A percentile compares a stretch with the other conserved stretches of the same genome.
These are phyloP conservation scores for Eucalyptus tenuipes DNA, from an alignment of 345 rosid genomes.

Conservation along the genomic window DNA sequence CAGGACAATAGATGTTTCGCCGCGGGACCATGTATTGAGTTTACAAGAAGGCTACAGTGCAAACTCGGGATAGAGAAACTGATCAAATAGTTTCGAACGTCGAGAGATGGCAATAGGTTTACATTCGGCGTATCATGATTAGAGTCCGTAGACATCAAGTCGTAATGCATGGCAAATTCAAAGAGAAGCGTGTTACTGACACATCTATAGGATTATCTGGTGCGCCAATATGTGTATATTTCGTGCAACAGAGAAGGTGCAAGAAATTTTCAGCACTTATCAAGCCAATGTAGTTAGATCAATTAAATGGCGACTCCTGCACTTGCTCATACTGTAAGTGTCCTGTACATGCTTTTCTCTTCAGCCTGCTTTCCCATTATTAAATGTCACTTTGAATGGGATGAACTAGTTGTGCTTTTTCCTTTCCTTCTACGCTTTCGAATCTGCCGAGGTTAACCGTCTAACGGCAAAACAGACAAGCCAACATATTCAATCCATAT, in stretches of 20 bases:
- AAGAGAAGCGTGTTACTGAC: background rate
- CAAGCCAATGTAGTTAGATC: background rate
- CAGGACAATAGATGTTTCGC: constrained; percentile 1
- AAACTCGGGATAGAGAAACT: background rate
- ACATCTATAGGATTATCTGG: background rate
- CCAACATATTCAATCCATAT: background rate
- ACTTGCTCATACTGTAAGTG: background rate
- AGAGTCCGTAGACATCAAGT: background rate
- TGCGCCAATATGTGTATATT: background rate
- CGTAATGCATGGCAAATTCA: background rate
- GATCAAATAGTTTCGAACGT: background rate
- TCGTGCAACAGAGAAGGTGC: background rate
- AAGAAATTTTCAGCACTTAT: background rate
- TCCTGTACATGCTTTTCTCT: background rate
- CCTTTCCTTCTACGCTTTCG: background rate
- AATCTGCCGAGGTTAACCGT: background rate
- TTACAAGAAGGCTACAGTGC: constrained; percentile 15
- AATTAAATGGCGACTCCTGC: background rate
- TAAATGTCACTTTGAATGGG: background rate
- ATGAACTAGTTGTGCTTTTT: background rate
- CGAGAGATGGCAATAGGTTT: background rate
- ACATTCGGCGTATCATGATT: background rate
- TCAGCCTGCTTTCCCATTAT: background rate
- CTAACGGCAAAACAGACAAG: background rate
- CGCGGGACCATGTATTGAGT: background rate